Conservation (phyloP, 1,139 yeast genomes). For the Dujonia santamariae region DNA sequence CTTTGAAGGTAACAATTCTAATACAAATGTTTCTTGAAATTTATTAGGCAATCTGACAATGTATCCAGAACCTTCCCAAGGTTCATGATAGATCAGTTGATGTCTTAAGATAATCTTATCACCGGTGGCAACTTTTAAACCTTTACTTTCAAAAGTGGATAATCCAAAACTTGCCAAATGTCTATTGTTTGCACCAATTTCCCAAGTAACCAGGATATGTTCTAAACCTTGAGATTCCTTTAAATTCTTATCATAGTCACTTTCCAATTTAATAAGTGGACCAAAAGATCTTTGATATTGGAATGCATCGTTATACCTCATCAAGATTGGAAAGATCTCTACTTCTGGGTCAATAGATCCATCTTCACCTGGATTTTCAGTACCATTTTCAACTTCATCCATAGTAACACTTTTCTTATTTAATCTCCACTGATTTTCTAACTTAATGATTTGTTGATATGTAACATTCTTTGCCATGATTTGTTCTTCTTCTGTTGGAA, state of each 20-base stretch:
- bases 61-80: constrained; percentile 74
- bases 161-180: constrained; percentile 70
- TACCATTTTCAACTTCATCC: constrained; percentile 45
- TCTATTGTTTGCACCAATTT: constrained; percentile 59
- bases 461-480: constrained; percentile 53
- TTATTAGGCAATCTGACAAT: constrained; percentile 72
- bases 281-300: constrained; percentile 86
- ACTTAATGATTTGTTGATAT: constrained; percentile 62
- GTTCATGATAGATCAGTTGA: constrained; percentile 44
- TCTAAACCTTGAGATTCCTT: constrained; percentile 81
- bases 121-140: constrained; percentile 77
- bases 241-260: constrained; percentile 70
- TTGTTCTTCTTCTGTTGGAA: constrained; percentile 65
- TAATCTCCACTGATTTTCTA: constrained; percentile 82
- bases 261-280: constrained; percentile 78
- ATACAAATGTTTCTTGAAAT: constrained; percentile 64
- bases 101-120: constrained; percentile 73
- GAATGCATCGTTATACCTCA: constrained; percentile 79
- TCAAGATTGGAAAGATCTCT: constrained; percentile 65
- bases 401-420: constrained; percentile 62
- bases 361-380: constrained; percentile 13
- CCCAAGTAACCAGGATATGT: constrained; percentile 75
- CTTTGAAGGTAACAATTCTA: constrained; percentile 54
- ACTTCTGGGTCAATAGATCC: constrained; percentile 50
- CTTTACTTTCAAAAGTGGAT: constrained; percentile 64